Conservation (phyloP, 2,329 filamentous ascomycete species). For the Aspergillus alliaceus region DNA sequence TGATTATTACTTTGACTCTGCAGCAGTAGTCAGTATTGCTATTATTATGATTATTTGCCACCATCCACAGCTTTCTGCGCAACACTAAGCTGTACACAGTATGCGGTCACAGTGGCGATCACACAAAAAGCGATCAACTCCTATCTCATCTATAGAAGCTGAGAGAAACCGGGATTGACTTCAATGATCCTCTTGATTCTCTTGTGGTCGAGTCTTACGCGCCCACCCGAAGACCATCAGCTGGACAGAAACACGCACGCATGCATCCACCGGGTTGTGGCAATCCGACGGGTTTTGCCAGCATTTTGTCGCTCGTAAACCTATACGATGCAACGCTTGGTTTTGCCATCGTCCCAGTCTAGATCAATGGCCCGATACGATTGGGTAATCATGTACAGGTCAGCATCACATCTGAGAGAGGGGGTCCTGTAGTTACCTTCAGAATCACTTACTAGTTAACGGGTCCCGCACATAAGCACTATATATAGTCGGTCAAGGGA, state of each 20-base stretch:
- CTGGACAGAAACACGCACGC: conserved; percentile 14
- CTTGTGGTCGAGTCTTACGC: conserved; percentile 9
- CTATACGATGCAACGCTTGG: conserved; percentile 1
- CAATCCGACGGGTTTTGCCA: conserved; percentile 14
- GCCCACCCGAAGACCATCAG: conserved; percentile 6
- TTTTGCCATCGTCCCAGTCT: background rate
- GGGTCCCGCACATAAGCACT: background rate
- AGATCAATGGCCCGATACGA: background rate
- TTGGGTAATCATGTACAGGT: background rate
- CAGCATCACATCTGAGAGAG: background rate
- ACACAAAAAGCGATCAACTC: background rate
- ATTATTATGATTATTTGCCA: too few relatives aligned
- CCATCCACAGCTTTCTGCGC: too few relatives aligned
- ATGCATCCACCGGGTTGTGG: conserved; percentile 18
- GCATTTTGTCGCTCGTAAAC: conserved; percentile 7
- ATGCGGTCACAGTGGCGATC: background rate
- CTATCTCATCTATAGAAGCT: background rate
- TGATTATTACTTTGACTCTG: background rate
- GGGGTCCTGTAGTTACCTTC: background rate
- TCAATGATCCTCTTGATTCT: conserved; percentile 3
- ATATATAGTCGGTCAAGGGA: conserved; percentile 3
- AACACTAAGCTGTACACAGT: too few relatives aligned
- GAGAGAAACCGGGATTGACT: background rate
- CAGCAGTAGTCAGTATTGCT: background rate
- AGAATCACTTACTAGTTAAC: background rate